Evolutionary conservation across 345 rosid genomes (phyloP).

Genomic region (Syzygium aqueum): DNA sequence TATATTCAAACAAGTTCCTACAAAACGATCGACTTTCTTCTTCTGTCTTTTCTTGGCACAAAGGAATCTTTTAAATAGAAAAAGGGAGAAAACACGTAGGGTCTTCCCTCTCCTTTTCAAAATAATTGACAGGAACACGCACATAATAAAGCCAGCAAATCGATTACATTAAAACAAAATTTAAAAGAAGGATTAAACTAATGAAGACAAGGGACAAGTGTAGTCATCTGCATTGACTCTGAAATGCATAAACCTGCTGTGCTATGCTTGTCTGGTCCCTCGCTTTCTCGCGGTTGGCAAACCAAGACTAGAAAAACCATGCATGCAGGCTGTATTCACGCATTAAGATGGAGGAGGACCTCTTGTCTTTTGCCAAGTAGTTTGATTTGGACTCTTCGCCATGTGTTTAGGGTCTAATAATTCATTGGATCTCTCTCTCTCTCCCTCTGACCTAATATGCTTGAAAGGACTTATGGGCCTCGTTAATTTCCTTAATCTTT

Average conservation of each 20-base stretch:
- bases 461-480: background rate
- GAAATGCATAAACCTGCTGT: background rate
- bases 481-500: background rate
- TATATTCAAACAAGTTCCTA: background rate
- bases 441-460: background rate
- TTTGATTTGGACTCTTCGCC: background rate
- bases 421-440: background rate
- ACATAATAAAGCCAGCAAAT: background rate
- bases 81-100: background rate
- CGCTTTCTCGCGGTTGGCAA: constrained; percentile 1
- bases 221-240: background rate
- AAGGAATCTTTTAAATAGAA: background rate
- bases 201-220: background rate
- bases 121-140: background rate
- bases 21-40: background rate
- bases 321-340: background rate
- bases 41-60: background rate
- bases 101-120: background rate
- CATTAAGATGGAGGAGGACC: background rate
- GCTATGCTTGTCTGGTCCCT: background rate
- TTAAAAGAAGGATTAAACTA: background rate
- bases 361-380: background rate
- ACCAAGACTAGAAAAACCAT: background rate
- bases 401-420: background rate
- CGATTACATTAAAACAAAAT: background rate